Evolutionary conservation across 23 red algal species (phyloP), one percentile per base, ranked within the genome.

Genomic region (Gracilaria caudata): DNA sequence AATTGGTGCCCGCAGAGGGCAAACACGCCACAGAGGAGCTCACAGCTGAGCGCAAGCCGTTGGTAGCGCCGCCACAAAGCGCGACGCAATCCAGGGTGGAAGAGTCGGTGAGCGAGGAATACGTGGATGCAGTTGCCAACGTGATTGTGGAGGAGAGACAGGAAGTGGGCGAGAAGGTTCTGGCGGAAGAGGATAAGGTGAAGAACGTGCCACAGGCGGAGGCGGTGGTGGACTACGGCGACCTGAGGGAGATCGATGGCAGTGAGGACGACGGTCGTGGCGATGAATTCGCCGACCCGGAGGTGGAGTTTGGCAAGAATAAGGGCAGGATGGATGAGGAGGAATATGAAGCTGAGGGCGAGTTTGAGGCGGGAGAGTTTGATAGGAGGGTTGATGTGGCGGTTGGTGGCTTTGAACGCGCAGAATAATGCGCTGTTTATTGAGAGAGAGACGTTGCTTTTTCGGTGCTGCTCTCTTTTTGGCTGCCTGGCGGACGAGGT

Each of bases 21-120:
- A 75, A 75, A 40, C 38, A 75, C 21, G 70, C 70, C 13, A 75
- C 70, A 21, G 70, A 75, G 19, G 39, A 19, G 7, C 33, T 75
- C 39, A 24, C 70, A 4, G 16, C 8, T 46, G 39, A 49, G 19
- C 39, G 7, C 1, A 43, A 49, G 7, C 7, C 70, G 70, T 29
- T 10, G 20, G 23, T 14, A 47, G n/a, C 38, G 6, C 10, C 70
- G 3, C 39, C 13, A 5, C 21, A 33, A 75, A 33, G 7, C 33
- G 70, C n/a, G 20, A 26, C 39, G n/a, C 39, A 24, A 30, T 46
- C 70, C 9, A 30, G 7, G n/a, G 70, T 47, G 38, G 70, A 75
- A 4, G 70, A 49, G 70, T 75, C 70, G 25, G 40, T 75, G 40
- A 75, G 70, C 37, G 70, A 75, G 32, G 70, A 75, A 8, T 75